phyloP scores from a whole-genome alignment of 176 grass and related monocot species.

The Cenchrus fungigraminus region DNA sequence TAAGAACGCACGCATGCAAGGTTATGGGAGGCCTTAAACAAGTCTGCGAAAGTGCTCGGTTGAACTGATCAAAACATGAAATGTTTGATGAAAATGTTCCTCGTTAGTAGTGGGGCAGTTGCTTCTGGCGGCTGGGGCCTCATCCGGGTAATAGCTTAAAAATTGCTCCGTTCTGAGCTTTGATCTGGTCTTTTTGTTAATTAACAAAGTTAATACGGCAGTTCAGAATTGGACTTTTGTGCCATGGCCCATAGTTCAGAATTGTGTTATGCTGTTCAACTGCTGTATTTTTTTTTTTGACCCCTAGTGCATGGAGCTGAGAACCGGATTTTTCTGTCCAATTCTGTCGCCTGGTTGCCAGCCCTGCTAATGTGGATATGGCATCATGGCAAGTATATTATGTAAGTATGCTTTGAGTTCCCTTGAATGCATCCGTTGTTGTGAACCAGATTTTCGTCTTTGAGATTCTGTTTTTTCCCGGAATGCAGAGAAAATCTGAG shows the following conservation, averaged over 20 bases:
- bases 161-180: neutral
- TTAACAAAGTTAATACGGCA: constrained; percentile 20
- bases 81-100: constrained; percentile 1
- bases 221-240: constrained; percentile 15
- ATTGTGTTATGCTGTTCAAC: neutral
- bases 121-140: neutral
- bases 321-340: neutral
- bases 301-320: neutral
- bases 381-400: constrained; percentile 18
- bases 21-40: constrained; percentile 23
- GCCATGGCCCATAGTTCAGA: constrained; percentile 21
- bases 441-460: neutral
- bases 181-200: constrained; percentile 29
- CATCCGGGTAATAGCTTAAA: neutral
- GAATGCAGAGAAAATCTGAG: neutral
- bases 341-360: constrained; percentile 13
- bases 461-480: neutral
- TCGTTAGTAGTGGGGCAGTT: constrained; percentile 20
- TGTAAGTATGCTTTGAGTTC: neutral
- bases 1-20: neutral
- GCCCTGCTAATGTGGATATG: constrained; percentile 2
- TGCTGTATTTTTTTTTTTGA: constrained; percentile 18
- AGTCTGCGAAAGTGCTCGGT: constrained; percentile 5
- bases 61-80: constrained; percentile 52
- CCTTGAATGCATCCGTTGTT: neutral